Evolutionary conservation across 176 grass and related monocot species (phyloP).

Genomic region (Neostapfia colusana): DNA sequence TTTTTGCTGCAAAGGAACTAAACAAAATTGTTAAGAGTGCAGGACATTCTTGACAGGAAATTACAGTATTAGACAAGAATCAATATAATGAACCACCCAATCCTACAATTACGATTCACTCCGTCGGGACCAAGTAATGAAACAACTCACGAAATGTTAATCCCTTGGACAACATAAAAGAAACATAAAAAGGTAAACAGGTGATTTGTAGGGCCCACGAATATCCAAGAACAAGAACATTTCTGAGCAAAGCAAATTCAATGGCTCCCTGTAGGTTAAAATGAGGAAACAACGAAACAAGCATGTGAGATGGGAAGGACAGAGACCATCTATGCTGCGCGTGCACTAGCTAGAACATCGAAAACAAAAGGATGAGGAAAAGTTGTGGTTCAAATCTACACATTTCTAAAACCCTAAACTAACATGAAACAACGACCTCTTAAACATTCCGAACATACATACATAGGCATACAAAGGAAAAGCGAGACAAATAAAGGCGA

Average conservation of each 20-base stretch:
- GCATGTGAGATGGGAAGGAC: background rate
- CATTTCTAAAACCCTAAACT: conserved; percentile 33
- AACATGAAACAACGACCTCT: background rate
- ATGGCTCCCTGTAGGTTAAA: background rate
- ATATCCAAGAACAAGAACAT: background rate
- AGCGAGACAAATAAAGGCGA: background rate
- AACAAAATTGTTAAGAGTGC: background rate
- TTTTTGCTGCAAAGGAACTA: conserved; percentile 9
- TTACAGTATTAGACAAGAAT: background rate
- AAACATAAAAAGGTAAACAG: background rate
- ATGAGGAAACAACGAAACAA: background rate
- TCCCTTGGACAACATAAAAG: background rate
- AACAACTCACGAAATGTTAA: background rate
- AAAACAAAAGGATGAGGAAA: background rate
- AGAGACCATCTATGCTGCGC: background rate
- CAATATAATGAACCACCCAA: background rate
- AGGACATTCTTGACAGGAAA: background rate
- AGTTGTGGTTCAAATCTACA: background rate
- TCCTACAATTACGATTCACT: conserved; percentile 5
- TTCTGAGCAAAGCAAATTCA: background rate
- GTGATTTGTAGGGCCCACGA: background rate
- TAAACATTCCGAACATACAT: background rate
- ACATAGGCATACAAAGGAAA: background rate
- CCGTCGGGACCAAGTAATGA: background rate
- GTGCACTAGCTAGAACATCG: background rate